phyloP scores from a whole-genome alignment of 768 basidiomycete species.

The Boletus pseudo-olivaceus region DNA sequence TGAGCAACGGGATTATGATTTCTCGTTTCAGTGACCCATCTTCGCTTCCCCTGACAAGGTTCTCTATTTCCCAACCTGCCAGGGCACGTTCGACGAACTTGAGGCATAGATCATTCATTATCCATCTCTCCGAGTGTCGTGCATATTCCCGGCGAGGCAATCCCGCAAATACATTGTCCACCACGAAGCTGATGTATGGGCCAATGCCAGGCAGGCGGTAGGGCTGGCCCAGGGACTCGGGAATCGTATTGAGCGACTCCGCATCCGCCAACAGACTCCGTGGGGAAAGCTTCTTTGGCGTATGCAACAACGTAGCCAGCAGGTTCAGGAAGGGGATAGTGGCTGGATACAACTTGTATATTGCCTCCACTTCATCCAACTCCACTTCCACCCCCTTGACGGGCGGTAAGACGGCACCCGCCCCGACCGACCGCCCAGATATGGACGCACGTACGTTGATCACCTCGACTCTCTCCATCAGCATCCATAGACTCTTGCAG shows the following conservation, averaged over 20 bases:
- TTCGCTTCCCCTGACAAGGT: conserved; percentile 56
- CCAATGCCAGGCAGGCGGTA: conserved; percentile 77
- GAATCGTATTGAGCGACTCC: conserved; percentile 69
- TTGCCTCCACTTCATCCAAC: conserved; percentile 82
- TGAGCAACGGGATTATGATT: conserved; percentile 49
- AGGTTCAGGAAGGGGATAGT: conserved; percentile 87
- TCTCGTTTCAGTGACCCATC: conserved; percentile 52
- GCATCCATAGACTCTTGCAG: conserved; percentile 76
- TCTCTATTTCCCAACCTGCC: conserved; percentile 77
- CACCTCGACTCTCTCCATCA: conserved; percentile 83
- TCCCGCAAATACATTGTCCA: conserved; percentile 85
- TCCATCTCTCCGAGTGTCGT: conserved; percentile 76
- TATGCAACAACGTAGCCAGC: conserved; percentile 79
- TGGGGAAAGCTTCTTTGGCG: conserved; percentile 66
- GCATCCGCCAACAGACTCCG: conserved; percentile 56
- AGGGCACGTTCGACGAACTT: conserved; percentile 83
- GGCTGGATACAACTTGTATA: conserved; percentile 76
- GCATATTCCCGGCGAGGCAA: conserved; percentile 73
- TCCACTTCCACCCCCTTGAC: conserved; percentile 83
- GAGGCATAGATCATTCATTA: conserved; percentile 79
- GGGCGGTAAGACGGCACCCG: conserved; percentile 41
- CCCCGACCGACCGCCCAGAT: conserved; percentile 22
- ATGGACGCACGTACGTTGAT: conserved; percentile 64
- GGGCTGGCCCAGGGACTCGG: conserved; percentile 75
- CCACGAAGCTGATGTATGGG: conserved; percentile 81